These are phyloP conservation scores for Cyanidioschyzon merolae DNA, from an alignment of 23 red algal species.

Conservation along the genomic window DNA sequence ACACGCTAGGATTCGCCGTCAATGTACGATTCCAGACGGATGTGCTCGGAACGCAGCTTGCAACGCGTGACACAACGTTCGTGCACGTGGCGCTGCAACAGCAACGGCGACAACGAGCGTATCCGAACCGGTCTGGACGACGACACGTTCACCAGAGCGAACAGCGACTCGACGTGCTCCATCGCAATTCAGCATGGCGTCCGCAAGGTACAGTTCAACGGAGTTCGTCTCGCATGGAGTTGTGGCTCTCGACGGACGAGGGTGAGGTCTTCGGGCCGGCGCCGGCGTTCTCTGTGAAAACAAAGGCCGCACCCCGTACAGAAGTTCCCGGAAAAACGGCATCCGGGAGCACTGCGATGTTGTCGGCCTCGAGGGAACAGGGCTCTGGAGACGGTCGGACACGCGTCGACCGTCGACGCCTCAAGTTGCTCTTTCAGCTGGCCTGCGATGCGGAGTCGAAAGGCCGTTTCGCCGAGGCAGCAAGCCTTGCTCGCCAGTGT, in stretches of 20 bases:
- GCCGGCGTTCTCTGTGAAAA: neutral
- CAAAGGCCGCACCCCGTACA: neutral
- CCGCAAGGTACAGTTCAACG: too few species aligned
- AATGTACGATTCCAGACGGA: too few species aligned
- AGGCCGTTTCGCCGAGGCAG: constrained; percentile 21
- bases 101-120: too few species aligned
- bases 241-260: neutral
- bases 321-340: neutral
- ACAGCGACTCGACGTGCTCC: too few species aligned
- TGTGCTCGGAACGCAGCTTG: too few species aligned
- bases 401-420: neutral
- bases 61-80: too few species aligned
- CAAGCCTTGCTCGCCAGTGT: constrained; percentile 38
- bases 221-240: neutral
- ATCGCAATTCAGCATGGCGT: too few species aligned
- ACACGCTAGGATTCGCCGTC: too few species aligned
- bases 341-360: neutral
- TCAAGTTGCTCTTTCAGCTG: neutral
- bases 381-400: neutral
- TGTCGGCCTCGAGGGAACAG: neutral
- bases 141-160: too few species aligned
- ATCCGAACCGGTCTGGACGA: too few species aligned
- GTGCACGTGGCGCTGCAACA: too few species aligned
- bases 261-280: neutral
- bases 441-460: constrained; percentile 15